Conservation (phyloP, 2,329 filamentous ascomycete species). For the Teratosphaeria gauchensis region DNA sequence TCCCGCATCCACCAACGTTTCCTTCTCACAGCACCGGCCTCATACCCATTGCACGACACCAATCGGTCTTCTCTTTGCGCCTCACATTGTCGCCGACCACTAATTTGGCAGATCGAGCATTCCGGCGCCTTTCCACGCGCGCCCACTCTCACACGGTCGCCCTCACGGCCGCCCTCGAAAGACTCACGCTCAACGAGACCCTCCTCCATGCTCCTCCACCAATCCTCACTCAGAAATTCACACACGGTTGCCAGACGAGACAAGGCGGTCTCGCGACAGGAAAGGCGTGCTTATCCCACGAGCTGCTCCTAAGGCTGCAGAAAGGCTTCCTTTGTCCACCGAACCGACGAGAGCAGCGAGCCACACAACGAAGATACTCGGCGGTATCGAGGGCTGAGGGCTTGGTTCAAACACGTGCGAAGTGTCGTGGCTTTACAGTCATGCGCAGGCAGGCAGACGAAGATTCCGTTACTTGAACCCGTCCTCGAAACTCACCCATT, state of each 20-base stretch:
- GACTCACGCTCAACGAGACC: neutral
- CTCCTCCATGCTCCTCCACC: neutral
- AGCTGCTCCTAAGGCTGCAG: neutral
- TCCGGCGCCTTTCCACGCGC: neutral
- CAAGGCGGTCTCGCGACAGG: neutral
- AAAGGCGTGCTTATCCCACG: neutral
- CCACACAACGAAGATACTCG: neutral
- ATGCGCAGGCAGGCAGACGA: slow-evolving; percentile 26
- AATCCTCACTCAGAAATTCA: neutral
- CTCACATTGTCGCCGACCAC: neutral
- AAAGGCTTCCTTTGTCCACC: neutral
- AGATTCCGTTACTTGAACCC: slow-evolving; percentile 22
- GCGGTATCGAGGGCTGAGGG: slow-evolving; percentile 1
- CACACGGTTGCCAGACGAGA: neutral
- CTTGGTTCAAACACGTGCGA: neutral
- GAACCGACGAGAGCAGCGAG: neutral
- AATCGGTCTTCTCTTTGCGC: neutral
- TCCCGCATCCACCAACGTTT: neutral
- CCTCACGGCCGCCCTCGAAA: slow-evolving; percentile 1
- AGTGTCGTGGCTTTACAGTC: slow-evolving; percentile 20
- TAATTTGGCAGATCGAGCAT: neutral
- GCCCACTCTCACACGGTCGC: slow-evolving; percentile 1
- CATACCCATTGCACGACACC: neutral
- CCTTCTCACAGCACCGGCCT: neutral
- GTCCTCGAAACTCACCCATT: slow-evolving; percentile 12